Evolutionary conservation across 208 protist genomes (phyloP).

Genomic region (Crithidia bombi): DNA sequence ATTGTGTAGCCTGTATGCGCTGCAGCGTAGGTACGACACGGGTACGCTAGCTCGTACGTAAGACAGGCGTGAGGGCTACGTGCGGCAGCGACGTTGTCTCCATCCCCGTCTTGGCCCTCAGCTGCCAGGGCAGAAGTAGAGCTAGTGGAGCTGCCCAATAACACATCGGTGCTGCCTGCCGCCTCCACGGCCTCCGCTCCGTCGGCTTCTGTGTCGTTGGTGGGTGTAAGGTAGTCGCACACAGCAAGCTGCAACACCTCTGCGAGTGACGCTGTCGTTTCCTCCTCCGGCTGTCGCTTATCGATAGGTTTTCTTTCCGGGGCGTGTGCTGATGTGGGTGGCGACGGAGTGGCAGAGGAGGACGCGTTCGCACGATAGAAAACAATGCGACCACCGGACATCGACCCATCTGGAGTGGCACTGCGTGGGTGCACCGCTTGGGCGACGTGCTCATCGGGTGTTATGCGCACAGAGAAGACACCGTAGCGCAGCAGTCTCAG

Average conservation of each 20-base stretch:
- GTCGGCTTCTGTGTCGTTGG: background rate
- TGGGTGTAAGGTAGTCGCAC: background rate
- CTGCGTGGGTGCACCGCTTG: background rate
- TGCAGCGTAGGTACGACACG: conserved; percentile 2
- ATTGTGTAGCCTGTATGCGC: conserved; percentile 15
- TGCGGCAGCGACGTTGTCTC: background rate
- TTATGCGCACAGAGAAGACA: conserved; percentile 5
- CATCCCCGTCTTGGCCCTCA: background rate
- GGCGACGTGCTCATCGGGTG: background rate
- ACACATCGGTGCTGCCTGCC: background rate
- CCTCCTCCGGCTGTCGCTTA: background rate
- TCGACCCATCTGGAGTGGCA: too few relatives aligned
- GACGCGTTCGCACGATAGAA: conserved; percentile 14
- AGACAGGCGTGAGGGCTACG: conserved; percentile 4
- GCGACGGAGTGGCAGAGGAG: background rate
- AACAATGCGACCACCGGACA: background rate
- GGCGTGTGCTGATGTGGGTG: background rate
- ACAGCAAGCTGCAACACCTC: background rate
- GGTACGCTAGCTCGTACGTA: conserved; percentile 13
- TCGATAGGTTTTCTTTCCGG: background rate
- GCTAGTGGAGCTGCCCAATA: background rate
- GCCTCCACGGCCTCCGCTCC: background rate
- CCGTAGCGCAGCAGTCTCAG: conserved; percentile 10
- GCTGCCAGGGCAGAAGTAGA: background rate
- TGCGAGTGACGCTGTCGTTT: background rate